Evolutionary conservation across 169 alveolate genomes (phyloP).

Genomic region (Plasmodium berghei): DNA sequence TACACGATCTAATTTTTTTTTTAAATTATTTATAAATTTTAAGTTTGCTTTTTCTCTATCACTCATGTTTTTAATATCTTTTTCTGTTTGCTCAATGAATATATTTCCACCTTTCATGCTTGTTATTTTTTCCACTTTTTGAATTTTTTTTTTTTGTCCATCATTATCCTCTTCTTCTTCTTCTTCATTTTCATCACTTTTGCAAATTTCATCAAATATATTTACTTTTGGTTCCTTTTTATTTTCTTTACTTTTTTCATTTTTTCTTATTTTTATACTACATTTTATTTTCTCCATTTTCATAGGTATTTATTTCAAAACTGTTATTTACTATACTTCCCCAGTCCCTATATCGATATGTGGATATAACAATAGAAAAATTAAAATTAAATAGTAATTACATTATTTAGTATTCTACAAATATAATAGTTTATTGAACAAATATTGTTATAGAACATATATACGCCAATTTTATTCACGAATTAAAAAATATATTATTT

Average conservation of each 20-base stretch:
- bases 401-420: too few relatives aligned
- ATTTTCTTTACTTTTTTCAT: constrained; percentile 3
- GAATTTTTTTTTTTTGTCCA: not conserved
- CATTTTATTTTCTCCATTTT: not conserved
- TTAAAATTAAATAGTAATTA: too few relatives aligned
- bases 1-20: constrained; percentile 48
- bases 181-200: constrained; percentile 5
- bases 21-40: constrained; percentile 27
- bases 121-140: constrained; percentile 21
- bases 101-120: constrained; percentile 46
- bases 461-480: too few relatives aligned
- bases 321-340: too few relatives aligned
- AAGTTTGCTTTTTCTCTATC: constrained; percentile 7
- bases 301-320: not conserved
- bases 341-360: too few relatives aligned
- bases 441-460: too few relatives aligned
- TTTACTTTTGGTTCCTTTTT: not conserved
- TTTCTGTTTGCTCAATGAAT: constrained; percentile 1
- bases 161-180: constrained; percentile 9
- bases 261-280: not conserved
- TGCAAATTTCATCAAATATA: constrained; percentile 7
- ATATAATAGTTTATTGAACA: too few relatives aligned
- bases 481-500: too few relatives aligned
- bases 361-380: too few relatives aligned
- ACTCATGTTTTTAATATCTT: not conserved